Evolutionary conservation across 768 basidiomycete genomes (phyloP).

Genomic region (Panus rudis): DNA sequence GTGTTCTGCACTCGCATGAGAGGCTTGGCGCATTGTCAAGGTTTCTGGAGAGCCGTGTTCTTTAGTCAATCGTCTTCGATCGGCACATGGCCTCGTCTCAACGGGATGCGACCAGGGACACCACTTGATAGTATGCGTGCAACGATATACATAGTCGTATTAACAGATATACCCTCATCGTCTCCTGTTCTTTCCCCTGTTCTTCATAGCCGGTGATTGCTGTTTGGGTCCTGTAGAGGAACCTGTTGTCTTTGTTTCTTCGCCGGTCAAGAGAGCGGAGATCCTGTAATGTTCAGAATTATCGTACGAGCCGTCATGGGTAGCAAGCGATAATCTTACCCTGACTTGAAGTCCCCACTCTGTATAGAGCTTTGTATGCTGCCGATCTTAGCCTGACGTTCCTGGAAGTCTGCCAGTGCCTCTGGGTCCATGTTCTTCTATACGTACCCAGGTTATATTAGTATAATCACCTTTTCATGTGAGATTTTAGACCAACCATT

Average conservation of each 20-base stretch:
- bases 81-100: no score
- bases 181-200: constrained; percentile 28
- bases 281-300: no score
- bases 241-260: constrained; percentile 31
- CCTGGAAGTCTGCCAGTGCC: constrained; percentile 54
- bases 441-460: no score
- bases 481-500: constrained; percentile 41
- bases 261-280: constrained; percentile 34
- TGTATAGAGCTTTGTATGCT: constrained; percentile 49
- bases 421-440: constrained; percentile 78
- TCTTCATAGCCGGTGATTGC: constrained; percentile 14
- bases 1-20: no score
- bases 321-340: no score
- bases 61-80: no score
- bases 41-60: no score
- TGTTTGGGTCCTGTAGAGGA: constrained; percentile 11
- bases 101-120: no score
- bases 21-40: no score
- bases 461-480: constrained; percentile 36
- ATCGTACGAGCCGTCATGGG: no score
- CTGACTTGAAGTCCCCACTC: constrained; percentile 50
- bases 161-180: no score
- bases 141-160: constrained; percentile 9
- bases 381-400: constrained; percentile 51
- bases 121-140: no score